Conservation (phyloP, 1,284 basidiomycete genomes). For the Papiliotrema flavescens region DNA sequence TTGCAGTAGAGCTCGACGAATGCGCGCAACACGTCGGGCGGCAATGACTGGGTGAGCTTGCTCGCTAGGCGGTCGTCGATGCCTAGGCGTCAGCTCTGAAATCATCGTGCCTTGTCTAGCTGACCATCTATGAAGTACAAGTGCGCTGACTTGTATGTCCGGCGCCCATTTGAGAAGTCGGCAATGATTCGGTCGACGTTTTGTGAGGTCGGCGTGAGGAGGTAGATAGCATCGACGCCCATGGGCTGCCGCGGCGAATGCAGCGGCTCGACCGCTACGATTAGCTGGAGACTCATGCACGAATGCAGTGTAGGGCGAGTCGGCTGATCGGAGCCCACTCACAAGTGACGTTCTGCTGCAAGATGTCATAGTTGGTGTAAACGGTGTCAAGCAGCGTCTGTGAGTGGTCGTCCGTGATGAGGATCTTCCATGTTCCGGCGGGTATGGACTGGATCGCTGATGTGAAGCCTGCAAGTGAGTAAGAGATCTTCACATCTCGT, state of each 20-base stretch:
- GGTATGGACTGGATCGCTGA: constrained; percentile 60
- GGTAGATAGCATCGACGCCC: constrained; percentile 84
- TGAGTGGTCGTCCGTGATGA: constrained; percentile 91
- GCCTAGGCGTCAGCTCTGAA: constrained; percentile 22
- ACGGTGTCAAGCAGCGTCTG: constrained; percentile 80
- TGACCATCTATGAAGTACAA: constrained; percentile 92
- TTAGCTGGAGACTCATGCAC: not conserved
- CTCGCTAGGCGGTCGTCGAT: constrained; percentile 66
- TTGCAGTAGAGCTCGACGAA: constrained; percentile 84
- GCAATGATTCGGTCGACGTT: constrained; percentile 88
- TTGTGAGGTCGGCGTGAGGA: constrained; percentile 89
- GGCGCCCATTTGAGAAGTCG: constrained; percentile 65
- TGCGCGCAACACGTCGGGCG: constrained; percentile 55
- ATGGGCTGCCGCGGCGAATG: constrained; percentile 64
- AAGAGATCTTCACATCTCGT: not conserved
- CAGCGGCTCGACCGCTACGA: constrained; percentile 51
- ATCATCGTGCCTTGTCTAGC: constrained; percentile 18
- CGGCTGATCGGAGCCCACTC: constrained; percentile 51
- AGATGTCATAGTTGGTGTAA: constrained; percentile 86
- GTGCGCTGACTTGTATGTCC: constrained; percentile 83
- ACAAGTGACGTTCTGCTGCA: constrained; percentile 93
- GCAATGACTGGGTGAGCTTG: constrained; percentile 56
- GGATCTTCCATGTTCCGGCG: constrained; percentile 85
- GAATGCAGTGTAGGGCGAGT: too few species aligned
- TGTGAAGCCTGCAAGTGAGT: constrained; percentile 36